A percentile compares a stretch with the other conserved stretches of the same genome.
These are phyloP conservation scores for Brassica incana DNA, from an alignment of 345 rosid genomes.

Conservation along the genomic window DNA sequence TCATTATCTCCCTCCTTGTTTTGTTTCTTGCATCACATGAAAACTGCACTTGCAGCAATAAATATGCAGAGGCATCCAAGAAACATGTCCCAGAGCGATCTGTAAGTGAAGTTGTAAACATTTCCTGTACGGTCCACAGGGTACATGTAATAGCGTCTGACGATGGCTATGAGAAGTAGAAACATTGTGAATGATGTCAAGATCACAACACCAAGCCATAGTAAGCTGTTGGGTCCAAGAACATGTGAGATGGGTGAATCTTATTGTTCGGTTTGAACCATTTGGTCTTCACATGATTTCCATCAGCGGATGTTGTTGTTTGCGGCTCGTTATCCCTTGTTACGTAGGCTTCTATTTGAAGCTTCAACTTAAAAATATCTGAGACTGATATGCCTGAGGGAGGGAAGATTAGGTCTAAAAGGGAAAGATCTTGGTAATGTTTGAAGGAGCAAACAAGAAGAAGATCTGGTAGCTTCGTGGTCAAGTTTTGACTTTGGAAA, in stretches of 20 bases:
- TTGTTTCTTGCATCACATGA: background rate
- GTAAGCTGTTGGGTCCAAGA: conserved; percentile 9
- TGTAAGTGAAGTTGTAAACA: background rate
- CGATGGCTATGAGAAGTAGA: background rate
- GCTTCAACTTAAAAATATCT: background rate
- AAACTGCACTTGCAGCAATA: background rate
- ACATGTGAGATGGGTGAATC: conserved; percentile 2
- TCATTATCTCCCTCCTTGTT: background rate
- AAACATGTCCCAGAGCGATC: conserved; percentile 10
- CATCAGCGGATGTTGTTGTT: background rate
- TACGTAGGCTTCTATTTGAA: conserved; percentile 1
- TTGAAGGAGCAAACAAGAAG: background rate
- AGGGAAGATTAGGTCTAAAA: background rate
- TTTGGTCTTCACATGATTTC: conserved; percentile 2
- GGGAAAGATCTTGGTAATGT: conserved; percentile 1
- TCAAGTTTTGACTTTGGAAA: background rate
- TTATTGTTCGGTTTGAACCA: conserved; percentile 5
- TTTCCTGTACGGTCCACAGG: background rate
- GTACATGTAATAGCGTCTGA: conserved; percentile 1
- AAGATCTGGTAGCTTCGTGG: background rate
- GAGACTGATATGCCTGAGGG: background rate
- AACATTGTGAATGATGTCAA: background rate
- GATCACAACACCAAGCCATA: conserved; percentile 7
- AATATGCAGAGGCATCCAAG: conserved; percentile 2
- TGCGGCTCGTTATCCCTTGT: conserved; percentile 6